A percentile compares a stretch with the other conserved stretches of the same genome.
phyloP scores from a whole-genome alignment of 169 alveolate species.

The Plasmodium vivax region DNA sequence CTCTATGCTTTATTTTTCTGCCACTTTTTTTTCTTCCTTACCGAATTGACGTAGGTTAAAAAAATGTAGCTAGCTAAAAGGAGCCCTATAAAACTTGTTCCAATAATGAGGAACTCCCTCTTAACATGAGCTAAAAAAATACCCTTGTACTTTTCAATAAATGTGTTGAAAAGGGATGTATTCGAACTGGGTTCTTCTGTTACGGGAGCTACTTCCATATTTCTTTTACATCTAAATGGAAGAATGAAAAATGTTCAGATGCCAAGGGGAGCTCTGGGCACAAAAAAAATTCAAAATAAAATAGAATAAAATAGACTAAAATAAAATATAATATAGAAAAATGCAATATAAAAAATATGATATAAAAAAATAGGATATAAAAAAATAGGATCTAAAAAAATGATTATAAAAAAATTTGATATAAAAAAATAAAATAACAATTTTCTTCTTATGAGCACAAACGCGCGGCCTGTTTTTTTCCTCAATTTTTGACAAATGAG shows the following conservation, averaged over 20 bases:
- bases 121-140: background rate
- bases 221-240: background rate
- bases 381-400: no score
- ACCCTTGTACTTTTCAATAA: background rate
- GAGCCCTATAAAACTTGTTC: background rate
- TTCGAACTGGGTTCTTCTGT: background rate
- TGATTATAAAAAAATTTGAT: no score
- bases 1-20: background rate
- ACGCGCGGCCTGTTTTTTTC: background rate
- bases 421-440: no score
- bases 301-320: no score
- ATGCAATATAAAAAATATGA: no score
- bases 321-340: no score
- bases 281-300: background rate
- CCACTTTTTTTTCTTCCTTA: background rate
- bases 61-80: background rate
- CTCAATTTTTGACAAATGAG: background rate
- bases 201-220: background rate
- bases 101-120: background rate
- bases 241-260: background rate
- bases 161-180: background rate
- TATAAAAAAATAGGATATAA: no score
- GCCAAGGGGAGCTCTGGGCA: background rate
- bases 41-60: background rate
- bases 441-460: background rate